A percentile compares a stretch with the other conserved stretches of the same genome.
phyloP scores from a whole-genome alignment of 805 yeast genomes.

The Wickerhamiella domercqiae region DNA sequence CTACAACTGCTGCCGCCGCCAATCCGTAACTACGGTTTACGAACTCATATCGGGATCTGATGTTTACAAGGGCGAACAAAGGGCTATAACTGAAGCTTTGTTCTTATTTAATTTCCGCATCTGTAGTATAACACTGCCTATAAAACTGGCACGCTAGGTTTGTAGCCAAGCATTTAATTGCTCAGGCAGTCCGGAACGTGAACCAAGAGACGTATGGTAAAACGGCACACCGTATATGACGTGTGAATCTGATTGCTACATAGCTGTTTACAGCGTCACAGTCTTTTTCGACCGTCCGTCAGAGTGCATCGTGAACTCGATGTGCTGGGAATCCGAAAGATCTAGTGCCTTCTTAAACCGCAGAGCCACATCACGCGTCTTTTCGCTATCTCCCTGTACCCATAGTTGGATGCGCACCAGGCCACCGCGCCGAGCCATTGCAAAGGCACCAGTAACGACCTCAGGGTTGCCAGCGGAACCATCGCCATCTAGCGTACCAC shows the following conservation, averaged over 20 bases:
- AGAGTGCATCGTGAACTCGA: conserved; percentile 46
- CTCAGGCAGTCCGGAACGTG: too few species aligned
- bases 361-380: conserved; percentile 59
- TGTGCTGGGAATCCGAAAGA: conserved; percentile 48
- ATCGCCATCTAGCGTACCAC: conserved; percentile 85
- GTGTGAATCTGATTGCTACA: too few species aligned
- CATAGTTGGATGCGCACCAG: conserved; percentile 71
- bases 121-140: too few species aligned
- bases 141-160: too few species aligned
- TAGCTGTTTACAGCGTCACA: neutral
- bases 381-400: conserved; percentile 56
- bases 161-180: too few species aligned
- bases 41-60: too few species aligned
- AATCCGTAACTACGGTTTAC: neutral
- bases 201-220: too few species aligned
- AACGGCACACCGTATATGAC: too few species aligned
- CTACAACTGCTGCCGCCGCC: conserved; percentile 3
- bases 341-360: conserved; percentile 74
- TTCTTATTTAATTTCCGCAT: neutral
- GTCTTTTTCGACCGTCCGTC: neutral
- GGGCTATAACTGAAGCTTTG: neutral
- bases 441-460: conserved; percentile 88
- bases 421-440: conserved; percentile 69
- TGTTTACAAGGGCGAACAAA: neutral
- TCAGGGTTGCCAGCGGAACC: conserved; percentile 44